Evolutionary conservation across 2,329 filamentous ascomycete genomes (phyloP).

Genomic region (Exophiala calicioides): DNA sequence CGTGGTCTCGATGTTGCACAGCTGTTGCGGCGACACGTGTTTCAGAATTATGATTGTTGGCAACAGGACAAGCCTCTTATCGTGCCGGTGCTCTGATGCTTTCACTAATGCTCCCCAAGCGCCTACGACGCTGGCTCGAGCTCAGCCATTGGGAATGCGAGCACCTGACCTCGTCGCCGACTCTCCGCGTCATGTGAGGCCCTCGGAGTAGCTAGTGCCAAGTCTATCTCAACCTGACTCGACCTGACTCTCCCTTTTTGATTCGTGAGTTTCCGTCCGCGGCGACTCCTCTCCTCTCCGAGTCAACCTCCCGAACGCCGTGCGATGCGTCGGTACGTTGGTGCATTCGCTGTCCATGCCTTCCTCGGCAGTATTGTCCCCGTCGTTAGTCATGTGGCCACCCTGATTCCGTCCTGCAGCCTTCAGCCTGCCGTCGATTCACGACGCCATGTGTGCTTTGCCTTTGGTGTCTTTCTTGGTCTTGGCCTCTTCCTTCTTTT

Average conservation of each 20-base stretch:
- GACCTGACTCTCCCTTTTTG: background rate
- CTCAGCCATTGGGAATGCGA: slow-evolving; percentile 17
- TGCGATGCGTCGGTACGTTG: slow-evolving; percentile 20
- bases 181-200: slow-evolving; percentile 18
- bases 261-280: background rate
- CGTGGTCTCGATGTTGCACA: too few species aligned
- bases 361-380: too few species aligned
- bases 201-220: slow-evolving; percentile 12
- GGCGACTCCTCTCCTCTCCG: background rate
- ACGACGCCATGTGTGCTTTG: slow-evolving; percentile 71
- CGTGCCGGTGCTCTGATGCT: too few species aligned
- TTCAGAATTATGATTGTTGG: too few species aligned
- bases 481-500: slow-evolving; percentile 89
- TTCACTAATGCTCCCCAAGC: too few species aligned
- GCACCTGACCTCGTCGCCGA: slow-evolving; percentile 10
- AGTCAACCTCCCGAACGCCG: slow-evolving; percentile 18
- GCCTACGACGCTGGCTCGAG: slow-evolving; percentile 15
- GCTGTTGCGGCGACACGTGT: too few species aligned
- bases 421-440: slow-evolving; percentile 11
- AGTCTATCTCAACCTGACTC: slow-evolving; percentile 19
- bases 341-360: too few species aligned
- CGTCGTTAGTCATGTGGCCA: too few species aligned
- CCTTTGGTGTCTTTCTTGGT: slow-evolving; percentile 89
- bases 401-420: background rate
- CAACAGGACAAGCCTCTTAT: too few species aligned